Evolutionary conservation across 176 grass and related monocot species (phyloP), one percentile per base, ranked within the genome.

Genomic region (Dactylis glomerata): DNA sequence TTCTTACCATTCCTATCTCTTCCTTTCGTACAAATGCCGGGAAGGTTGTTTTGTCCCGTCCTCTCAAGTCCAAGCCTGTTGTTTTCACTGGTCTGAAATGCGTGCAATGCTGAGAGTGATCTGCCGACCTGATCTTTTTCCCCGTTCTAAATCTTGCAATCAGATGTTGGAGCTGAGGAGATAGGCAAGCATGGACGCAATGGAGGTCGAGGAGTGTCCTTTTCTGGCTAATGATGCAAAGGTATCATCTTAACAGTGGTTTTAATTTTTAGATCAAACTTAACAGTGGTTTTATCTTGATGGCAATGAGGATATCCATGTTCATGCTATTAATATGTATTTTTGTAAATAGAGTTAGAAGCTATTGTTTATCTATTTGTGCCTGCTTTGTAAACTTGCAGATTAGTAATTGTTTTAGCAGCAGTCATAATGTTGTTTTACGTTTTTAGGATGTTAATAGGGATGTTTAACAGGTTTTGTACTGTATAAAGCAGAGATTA

Each of bases 211-310:
- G 50, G 94, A 92, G 82, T 69, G 84, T 85, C 84, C 83, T 77
- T 94, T 97, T 75, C 65, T 92, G 75, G 85, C 80, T 67, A 89
- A 83, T 80, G 90, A 97, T 90, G 92, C 94, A 37, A 97, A 97
- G 92, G 94, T 97, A 90, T 76, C 27, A 79, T 77, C 33, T 55
- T 68, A 78, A 55, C 68, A 41, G 26, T 73, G 66, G 5, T 37
- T 86, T 76, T 81, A 45, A n/a, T n/a, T n/a, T n/a, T n/a, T n/a
- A n/a, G n/a, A n/a, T n/a, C n/a, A n/a, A n/a, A n/a, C 32, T 54
- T 67, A 78, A 55, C 68, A 42, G 27, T 74, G 67, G 6, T 38
- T 86, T 76, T 81, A 46, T 84, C 22, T 66, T 81, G 45, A 51
- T 58, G 56, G 1, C 47, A 77, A 27, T 74, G 31, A 75, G 24